Evolutionary conservation across 2,329 filamentous ascomycete species (phyloP).

Genomic region (Fusarium sp.): DNA sequence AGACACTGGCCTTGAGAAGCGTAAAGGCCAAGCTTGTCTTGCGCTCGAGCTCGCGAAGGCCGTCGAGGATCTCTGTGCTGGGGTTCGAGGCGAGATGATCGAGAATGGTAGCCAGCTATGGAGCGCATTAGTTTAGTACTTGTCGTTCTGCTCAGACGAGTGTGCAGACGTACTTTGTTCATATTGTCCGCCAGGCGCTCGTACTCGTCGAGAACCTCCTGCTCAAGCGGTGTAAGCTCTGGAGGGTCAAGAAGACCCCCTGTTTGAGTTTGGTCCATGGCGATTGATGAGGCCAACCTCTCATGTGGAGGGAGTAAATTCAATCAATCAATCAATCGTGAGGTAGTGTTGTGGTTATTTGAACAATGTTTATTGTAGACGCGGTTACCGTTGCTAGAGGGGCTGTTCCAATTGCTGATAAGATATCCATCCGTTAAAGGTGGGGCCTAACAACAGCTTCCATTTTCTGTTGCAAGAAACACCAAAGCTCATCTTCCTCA

Average conservation of each 20-base stretch:
- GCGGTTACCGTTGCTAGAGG: conserved; percentile 26
- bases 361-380: conserved; percentile 19
- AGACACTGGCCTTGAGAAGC: conserved; percentile 96
- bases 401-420: conserved; percentile 12
- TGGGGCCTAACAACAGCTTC: not conserved
- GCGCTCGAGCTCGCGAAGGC: conserved; percentile 87
- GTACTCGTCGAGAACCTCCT: conserved; percentile 96
- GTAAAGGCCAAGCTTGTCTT: conserved; percentile 97
- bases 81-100: conserved; percentile 77
- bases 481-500: not conserved
- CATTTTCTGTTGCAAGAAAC: not conserved
- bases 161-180: conserved; percentile 75
- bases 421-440: conserved; percentile 11
- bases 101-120: conserved; percentile 70
- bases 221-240: conserved; percentile 84
- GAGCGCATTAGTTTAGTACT: conserved; percentile 6
- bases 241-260: conserved; percentile 58
- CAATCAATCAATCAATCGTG: not conserved
- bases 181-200: conserved; percentile 88
- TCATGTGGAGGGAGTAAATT: too few species aligned
- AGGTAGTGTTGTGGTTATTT: not conserved
- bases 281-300: not conserved
- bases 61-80: conserved; percentile 86
- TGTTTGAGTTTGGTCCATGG: conserved; percentile 44
- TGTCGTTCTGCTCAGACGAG: not conserved